phyloP scores from a whole-genome alignment of 306 rosid genomes.

The Ormosia emarginata region DNA sequence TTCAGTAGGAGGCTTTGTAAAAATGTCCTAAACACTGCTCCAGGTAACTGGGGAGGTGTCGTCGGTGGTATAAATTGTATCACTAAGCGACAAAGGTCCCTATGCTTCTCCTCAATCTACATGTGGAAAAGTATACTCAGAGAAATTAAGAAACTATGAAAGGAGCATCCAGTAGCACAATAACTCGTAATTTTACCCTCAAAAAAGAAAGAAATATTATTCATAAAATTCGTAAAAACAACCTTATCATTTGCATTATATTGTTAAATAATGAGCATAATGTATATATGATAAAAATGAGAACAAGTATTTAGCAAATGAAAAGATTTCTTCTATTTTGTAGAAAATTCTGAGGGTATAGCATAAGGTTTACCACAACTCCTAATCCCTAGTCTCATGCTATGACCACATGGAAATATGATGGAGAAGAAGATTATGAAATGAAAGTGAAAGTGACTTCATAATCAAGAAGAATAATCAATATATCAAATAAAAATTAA shows the following conservation, averaged over 20 bases:
- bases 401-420: background rate
- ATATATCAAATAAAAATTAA: background rate
- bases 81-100: constrained; percentile 88
- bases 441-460: constrained; percentile 3
- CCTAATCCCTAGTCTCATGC: background rate
- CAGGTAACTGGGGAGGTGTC: constrained; percentile 81
- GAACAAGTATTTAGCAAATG: background rate
- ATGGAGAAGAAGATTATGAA: constrained; percentile 13
- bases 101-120: constrained; percentile 97
- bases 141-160: constrained; percentile 3
- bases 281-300: background rate
- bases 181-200: background rate
- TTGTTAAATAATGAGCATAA: background rate
- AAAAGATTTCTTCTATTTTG: background rate
- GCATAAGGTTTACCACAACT: background rate
- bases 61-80: constrained; percentile 92
- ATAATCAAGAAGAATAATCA: background rate
- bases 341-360: background rate
- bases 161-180: background rate
- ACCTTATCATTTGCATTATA: background rate
- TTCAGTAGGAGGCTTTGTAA: constrained; percentile 73
- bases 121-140: constrained; percentile 14
- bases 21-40: constrained; percentile 83
- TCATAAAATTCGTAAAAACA: background rate
- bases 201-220: constrained; percentile 5